Percentiles rank a stretch among this genome's conserved stretches.
Conservation (phyloP, 176 grass and related monocot genomes). For the Ananas comosus region DNA sequence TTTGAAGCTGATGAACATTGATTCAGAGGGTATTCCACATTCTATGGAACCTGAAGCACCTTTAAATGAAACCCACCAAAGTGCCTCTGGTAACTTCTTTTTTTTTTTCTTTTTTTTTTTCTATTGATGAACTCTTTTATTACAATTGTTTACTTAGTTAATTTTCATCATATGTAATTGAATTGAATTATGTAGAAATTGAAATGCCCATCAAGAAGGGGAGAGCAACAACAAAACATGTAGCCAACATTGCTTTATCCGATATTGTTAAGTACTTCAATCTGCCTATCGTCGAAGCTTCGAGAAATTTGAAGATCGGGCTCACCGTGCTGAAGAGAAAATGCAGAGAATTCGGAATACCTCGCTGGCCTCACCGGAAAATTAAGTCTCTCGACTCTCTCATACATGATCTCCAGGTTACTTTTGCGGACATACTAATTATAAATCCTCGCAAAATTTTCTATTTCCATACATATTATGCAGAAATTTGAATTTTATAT, state of each 20-base stretch:
- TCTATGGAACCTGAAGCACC: too few relatives aligned
- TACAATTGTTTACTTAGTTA: background rate
- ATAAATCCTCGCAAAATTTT: background rate
- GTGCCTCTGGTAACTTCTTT: too few relatives aligned
- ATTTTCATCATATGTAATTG: background rate
- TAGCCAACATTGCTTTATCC: conserved; percentile 44
- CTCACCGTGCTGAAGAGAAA: conserved; percentile 64
- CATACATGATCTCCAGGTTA: conserved; percentile 45
- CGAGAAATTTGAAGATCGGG: conserved; percentile 44
- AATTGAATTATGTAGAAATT: conserved; percentile 18
- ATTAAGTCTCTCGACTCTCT: conserved; percentile 61
- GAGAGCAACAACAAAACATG: conserved; percentile 45
- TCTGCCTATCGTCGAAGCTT: conserved; percentile 56
- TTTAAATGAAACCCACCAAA: too few relatives aligned
- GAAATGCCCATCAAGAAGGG: conserved; percentile 18
- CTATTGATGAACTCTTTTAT: too few relatives aligned
- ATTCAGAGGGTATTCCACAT: too few relatives aligned
- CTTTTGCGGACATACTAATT: background rate
- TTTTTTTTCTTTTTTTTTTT: too few relatives aligned
- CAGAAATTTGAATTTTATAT: background rate
- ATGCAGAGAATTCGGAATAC: conserved; percentile 57
- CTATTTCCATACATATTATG: background rate
- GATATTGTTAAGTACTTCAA: conserved; percentile 53
- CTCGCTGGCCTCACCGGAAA: conserved; percentile 61
- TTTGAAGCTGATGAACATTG: too few relatives aligned